These are phyloP conservation scores for Huiozyma naganishii DNA, from an alignment of 805 yeast genomes.

Conservation along the genomic window DNA sequence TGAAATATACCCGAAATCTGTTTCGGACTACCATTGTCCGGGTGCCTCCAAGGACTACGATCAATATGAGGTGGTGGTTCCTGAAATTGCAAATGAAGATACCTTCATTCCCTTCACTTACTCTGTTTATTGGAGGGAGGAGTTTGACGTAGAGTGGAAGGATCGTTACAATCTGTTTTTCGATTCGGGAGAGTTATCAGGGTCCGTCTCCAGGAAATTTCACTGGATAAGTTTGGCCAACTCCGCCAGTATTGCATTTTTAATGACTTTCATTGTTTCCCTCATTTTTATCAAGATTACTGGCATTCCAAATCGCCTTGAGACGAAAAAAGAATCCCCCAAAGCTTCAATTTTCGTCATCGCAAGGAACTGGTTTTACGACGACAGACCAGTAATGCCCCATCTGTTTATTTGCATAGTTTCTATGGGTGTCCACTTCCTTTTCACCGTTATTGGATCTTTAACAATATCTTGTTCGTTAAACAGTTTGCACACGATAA, in stretches of 20 bases:
- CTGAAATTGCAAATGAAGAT: conserved; percentile 27
- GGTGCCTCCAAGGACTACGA: conserved; percentile 54
- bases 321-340: conserved; percentile 10
- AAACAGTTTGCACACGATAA: conserved; percentile 50
- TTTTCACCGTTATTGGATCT: conserved; percentile 54
- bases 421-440: conserved; percentile 67
- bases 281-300: conserved; percentile 38
- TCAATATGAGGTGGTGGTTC: conserved; percentile 42
- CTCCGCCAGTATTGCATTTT: conserved; percentile 51
- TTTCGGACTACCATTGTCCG: conserved; percentile 57
- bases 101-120: conserved; percentile 64
- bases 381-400: conserved; percentile 22
- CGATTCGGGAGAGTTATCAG: conserved; percentile 35
- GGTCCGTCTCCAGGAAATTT: conserved; percentile 37
- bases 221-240: conserved; percentile 75
- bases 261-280: conserved; percentile 52
- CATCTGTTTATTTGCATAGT: conserved; percentile 42
- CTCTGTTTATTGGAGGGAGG: conserved; percentile 84
- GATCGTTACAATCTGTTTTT: conserved; percentile 68
- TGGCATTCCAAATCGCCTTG: conserved; percentile 4
- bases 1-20: conserved; percentile 82
- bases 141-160: conserved; percentile 49
- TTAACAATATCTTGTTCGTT: conserved; percentile 48
- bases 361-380: conserved; percentile 46
- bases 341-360: conserved; percentile 18